Evolutionary conservation across 2,329 filamentous ascomycete genomes (phyloP), one percentile per base, ranked within the genome.

Genomic region (Fusarium ramigenum): DNA sequence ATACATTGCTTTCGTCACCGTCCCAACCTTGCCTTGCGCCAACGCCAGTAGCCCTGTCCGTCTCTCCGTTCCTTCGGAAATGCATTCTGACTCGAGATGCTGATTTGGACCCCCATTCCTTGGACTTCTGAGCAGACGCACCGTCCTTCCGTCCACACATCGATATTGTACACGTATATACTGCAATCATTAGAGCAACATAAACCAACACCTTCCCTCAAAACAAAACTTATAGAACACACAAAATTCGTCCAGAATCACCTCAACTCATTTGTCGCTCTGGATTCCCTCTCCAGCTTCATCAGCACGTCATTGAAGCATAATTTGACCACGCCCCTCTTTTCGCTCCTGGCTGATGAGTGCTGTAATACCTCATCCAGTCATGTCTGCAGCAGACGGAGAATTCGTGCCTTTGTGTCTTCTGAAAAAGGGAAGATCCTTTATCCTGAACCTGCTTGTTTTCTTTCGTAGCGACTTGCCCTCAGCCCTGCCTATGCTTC

Each of bases 381-480:
- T 77, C 15, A 77, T 77, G 58, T 83, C 82, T 23, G 81, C 75
- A n/a, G 79, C 71, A n/a, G 81, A 75, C 15, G 80, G 79, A 30
- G 78, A 78, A 56, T 72, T 81, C 9, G 81, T 75, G 63, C 80
- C 80, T 79, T 88, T 89, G 74, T 89, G 86, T 60, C 87, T 84
- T 74, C 87, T 84, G 76, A 90, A 89, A 72, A 89, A 86, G 9
- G 85, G 85, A 65, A 90, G 84, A 47, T 88, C 87, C 71, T 90
- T 91, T 85, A 92, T 90, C 70, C 88, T 84, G 75, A 92, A 92
- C 44, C 89, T 84, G 76, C 89, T 91, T 9, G 89, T 84, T 80
- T 89, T 90, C 81, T 92, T 92, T 79, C 86, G 89, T 23, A 92
- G 81, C 18, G 83, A 81, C 69, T 85, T 87, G 57, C 83, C 83